phyloP scores from a whole-genome alignment of 2,329 filamentous ascomycete species.

The Aspergillus luchuensis region DNA sequence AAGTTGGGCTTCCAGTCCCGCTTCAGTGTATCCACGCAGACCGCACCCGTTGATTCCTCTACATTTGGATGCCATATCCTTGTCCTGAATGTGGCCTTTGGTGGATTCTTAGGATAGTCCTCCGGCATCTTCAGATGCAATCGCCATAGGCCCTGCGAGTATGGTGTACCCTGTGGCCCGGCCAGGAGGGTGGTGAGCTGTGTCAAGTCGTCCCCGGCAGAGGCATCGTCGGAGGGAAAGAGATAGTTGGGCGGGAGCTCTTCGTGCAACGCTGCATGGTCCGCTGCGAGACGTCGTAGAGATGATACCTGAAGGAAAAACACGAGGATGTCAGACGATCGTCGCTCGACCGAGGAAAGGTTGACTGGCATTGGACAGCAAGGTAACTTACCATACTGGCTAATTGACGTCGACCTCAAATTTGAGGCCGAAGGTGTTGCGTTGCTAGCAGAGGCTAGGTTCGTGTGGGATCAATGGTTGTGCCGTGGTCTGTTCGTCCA shows the following conservation, averaged over 20 bases:
- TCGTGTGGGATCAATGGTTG: neutral
- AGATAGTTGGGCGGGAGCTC: conserved; percentile 64
- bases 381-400: conserved; percentile 1
- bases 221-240: conserved; percentile 49
- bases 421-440: neutral
- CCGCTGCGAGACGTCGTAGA: conserved; percentile 60
- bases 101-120: conserved; percentile 53
- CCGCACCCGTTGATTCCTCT: conserved; percentile 61
- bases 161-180: conserved; percentile 63
- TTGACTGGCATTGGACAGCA: neutral
- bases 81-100: conserved; percentile 62
- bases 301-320: conserved; percentile 32
- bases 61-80: conserved; percentile 67
- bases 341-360: neutral
- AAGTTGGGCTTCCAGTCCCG: conserved; percentile 62
- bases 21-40: conserved; percentile 67
- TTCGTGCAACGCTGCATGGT: conserved; percentile 60
- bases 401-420: neutral
- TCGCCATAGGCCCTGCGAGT: conserved; percentile 60
- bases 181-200: conserved; percentile 60
- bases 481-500: neutral
- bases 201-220: conserved; percentile 56
- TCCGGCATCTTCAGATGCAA: conserved; percentile 62
- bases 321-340: neutral
- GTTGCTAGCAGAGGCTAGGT: neutral